Evolutionary conservation across 768 basidiomycete species (phyloP).

Genomic region (Cystofilobasidium bisporidii): DNA sequence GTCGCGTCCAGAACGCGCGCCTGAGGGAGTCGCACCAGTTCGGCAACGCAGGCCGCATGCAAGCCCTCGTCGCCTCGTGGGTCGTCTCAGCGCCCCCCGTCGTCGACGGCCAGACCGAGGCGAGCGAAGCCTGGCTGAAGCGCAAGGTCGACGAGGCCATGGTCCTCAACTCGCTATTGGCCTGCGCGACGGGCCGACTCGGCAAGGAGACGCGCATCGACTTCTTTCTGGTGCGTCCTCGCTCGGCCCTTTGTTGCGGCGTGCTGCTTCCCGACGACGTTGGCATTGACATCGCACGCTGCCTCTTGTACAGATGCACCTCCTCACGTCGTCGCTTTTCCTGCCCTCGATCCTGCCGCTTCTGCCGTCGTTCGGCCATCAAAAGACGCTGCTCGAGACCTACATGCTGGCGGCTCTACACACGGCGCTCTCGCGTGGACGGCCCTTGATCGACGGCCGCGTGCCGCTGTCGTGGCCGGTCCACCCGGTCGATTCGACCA

Average conservation of each 20-base stretch:
- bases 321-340: conserved; percentile 25
- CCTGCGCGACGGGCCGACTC: conserved; percentile 12
- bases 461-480: neutral
- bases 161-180: conserved; percentile 12
- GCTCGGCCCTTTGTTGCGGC: no score
- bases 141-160: conserved; percentile 5
- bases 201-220: conserved; percentile 21
- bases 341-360: conserved; percentile 5
- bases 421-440: conserved; percentile 15
- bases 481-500: neutral
- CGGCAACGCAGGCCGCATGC: neutral
- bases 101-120: neutral
- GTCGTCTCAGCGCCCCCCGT: neutral
- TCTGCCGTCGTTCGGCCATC: conserved; percentile 3
- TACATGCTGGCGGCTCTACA: conserved; percentile 9
- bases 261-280: no score
- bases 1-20: neutral
- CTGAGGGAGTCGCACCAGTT: neutral
- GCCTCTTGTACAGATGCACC: conserved; percentile 10
- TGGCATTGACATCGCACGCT: neutral
- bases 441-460: conserved; percentile 7
- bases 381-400: conserved; percentile 9
- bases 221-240: conserved; percentile 24
- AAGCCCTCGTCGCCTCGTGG: neutral
- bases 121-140: neutral